These are phyloP conservation scores for Tetracentron sinense DNA, from an alignment of 164 flowering plant species.

Conservation along the genomic window DNA sequence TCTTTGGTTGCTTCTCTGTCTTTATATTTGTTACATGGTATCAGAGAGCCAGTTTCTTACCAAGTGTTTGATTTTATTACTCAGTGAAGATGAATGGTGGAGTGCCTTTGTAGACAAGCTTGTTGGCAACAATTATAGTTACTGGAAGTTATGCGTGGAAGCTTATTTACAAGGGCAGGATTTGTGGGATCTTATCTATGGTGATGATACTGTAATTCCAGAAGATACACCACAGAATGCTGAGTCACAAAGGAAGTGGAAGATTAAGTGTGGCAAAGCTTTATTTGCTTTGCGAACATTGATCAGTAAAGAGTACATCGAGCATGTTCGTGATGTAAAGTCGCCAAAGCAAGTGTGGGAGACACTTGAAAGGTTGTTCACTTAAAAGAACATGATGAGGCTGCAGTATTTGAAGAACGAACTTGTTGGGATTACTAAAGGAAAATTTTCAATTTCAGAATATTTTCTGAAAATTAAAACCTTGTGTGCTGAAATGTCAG, in stretches of 20 bases:
- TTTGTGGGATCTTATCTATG: conserved; percentile 9
- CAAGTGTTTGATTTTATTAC: no score
- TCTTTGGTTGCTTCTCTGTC: no score
- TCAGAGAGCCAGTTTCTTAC: no score
- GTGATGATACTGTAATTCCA: background rate
- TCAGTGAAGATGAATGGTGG: no score
- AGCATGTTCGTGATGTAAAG: conserved; percentile 16
- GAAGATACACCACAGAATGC: background rate
- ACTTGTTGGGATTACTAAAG: conserved; percentile 8
- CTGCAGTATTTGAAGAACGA: conserved; percentile 19
- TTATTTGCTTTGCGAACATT: conserved; percentile 17
- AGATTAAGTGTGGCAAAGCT: conserved; percentile 13
- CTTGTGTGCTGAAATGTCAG: conserved; percentile 3
- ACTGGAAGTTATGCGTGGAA: conserved; percentile 12
- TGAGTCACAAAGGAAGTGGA: no score
- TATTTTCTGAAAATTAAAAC: conserved; percentile 1
- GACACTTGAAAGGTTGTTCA: conserved; percentile 14
- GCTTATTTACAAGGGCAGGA: conserved; percentile 12
- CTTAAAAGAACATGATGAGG: conserved; percentile 16
- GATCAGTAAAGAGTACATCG: conserved; percentile 18
- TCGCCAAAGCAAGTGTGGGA: conserved; percentile 24
- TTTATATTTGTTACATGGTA: no score
- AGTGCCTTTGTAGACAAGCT: conserved; percentile 15
- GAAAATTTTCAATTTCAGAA: conserved; percentile 10
- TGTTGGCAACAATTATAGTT: conserved; percentile 13